Conservation (phyloP, 257 asterid species). For the Solanum clarkiae region DNA sequence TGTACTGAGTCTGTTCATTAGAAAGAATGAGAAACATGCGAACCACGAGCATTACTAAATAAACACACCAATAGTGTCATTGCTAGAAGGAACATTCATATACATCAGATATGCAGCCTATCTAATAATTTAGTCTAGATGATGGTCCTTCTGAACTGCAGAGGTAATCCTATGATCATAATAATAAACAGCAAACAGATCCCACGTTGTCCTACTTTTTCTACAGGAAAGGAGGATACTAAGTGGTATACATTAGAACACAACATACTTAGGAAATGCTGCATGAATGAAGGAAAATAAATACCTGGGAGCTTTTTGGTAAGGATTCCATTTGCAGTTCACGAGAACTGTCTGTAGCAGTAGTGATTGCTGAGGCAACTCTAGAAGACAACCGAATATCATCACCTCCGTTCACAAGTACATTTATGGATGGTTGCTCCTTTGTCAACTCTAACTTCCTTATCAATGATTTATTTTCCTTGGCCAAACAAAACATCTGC, state of each 20-base stretch:
- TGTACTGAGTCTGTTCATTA: not conserved
- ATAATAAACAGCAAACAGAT: not conserved
- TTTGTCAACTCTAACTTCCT: conserved; percentile 19
- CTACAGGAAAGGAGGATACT: not conserved
- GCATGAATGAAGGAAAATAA: not conserved
- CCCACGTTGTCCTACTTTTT: not conserved
- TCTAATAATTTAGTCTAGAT: not conserved
- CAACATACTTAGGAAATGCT: not conserved
- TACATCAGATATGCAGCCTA: not conserved
- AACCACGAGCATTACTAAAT: not conserved
- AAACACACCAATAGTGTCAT: not conserved
- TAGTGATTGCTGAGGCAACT: conserved; percentile 8
- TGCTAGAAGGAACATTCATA: not conserved
- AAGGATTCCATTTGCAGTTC: conserved; percentile 21
- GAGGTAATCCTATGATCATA: not conserved
- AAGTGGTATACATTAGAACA: not conserved
- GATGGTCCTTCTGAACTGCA: not conserved
- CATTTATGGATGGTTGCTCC: conserved; percentile 9
- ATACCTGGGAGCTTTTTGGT: conserved; percentile 28
- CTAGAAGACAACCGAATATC: conserved; percentile 7
- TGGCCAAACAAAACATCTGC: conserved; percentile 47
- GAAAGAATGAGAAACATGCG: not conserved
- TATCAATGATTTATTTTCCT: conserved; percentile 58
- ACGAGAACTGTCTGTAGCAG: conserved; percentile 11
- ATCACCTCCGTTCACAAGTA: conserved; percentile 3